Base-by-base conservation (phyloP, 345 rosid genomes). In the Arabis hirsuta region DNA sequence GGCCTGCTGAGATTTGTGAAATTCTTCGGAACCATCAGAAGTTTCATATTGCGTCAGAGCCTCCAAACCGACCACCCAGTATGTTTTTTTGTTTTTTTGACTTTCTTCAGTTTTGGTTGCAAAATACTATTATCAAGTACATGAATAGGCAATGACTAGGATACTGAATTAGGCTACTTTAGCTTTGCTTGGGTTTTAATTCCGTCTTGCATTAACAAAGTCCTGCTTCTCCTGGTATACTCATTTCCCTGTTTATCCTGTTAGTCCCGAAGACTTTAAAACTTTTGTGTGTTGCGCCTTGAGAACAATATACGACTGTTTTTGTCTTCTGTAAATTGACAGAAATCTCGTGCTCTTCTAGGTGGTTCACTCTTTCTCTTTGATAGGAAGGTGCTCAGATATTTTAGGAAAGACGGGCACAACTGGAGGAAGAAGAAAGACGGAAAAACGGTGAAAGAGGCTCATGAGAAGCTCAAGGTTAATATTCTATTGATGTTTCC, bases 401-500 rank as follows among this genome's bases (percentile, higher is more conserved):
- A 90, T 81, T 92, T 92, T 69, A 86, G 98, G 54, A 92, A 88
- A 76, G 98, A 92, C 79, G 93, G 90, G 20, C 98, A 93, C 59
- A 72, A 80, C 29, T 93, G 98, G 98, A 93, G 90, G 84, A 93
- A 93, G 85, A 93, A 93, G 75, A 93, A 84, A 74, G 97, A 93
- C 80, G 96, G 98, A 11, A 93, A 90, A 79, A 93, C 98, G 10
- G 90, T 90, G 71, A 86, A 81, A 84, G 98, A 93, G 87, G 98
- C 98, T 76, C 98, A 93, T 63, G 98, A 93, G 81, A 93, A 93
- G 89, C 82, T 93, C 78, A 93, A 90, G 97, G 98, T 90, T 85
- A 72, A 84, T 85, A 56, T 79, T 82, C 66, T 73, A 63, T 27
- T 31, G 11, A 31, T 48, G 16, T 64, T 14, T 48, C 47, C 61